Evolutionary conservation across 768 basidiomycete species (phyloP).

Genomic region (Amanita rimosa): DNA sequence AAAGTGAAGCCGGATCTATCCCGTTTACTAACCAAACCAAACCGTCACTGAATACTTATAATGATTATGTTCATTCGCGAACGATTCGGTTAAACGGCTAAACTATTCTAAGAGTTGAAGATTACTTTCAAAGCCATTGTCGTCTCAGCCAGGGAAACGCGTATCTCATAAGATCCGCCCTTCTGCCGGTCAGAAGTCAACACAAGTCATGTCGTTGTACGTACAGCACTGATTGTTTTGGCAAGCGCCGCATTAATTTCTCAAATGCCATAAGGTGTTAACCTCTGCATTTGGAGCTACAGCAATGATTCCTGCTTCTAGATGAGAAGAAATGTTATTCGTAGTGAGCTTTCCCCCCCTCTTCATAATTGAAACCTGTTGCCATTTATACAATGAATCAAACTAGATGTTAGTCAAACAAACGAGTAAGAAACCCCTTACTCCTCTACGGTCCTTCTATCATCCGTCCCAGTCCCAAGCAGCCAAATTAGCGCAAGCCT

Average conservation of each 20-base stretch:
- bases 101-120: slow-evolving; percentile 10
- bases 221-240: slow-evolving; percentile 33
- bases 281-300: slow-evolving; percentile 30
- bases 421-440: slow-evolving; percentile 33
- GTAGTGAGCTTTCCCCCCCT: slow-evolving; percentile 25
- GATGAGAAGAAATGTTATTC: neutral
- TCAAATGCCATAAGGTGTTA: slow-evolving; percentile 58
- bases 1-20: neutral
- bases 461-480: slow-evolving; percentile 27
- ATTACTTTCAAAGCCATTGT: slow-evolving; percentile 39
- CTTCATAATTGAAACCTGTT: slow-evolving; percentile 39
- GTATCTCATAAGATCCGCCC: slow-evolving; percentile 51
- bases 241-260: slow-evolving; percentile 43
- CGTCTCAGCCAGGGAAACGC: slow-evolving; percentile 47
- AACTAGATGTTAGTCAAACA: slow-evolving; percentile 35
- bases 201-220: slow-evolving; percentile 6
- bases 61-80: too few relatives aligned
- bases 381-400: slow-evolving; percentile 58
- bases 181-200: slow-evolving; percentile 23
- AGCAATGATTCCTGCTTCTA: neutral
- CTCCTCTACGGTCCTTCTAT: slow-evolving; percentile 29
- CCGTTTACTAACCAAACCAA: neutral
- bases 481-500: slow-evolving; percentile 38
- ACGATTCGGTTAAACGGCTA: too few relatives aligned
- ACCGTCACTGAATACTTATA: too few relatives aligned